A percentile compares a stretch with the other conserved stretches of the same genome.
These are phyloP conservation scores for Asterochloris sp. DNA, from an alignment of 139 green algal genomes.

Conservation along the genomic window DNA sequence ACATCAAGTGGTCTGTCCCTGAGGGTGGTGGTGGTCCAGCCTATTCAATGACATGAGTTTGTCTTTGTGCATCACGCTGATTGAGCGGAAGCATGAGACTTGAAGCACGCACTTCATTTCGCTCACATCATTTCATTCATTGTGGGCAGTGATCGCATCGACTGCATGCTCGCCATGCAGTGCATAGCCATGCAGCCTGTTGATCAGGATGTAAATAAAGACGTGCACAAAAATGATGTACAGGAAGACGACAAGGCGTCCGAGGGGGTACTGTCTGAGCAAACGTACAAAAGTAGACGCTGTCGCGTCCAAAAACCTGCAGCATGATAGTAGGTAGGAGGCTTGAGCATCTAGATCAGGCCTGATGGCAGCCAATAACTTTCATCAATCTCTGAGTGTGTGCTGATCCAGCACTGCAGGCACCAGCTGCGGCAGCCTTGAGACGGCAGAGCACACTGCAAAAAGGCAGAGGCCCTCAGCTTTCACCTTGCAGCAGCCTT, in stretches of 20 bases:
- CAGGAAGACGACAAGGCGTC: constrained; percentile 53
- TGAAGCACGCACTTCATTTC: too few relatives aligned
- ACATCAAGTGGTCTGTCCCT: constrained; percentile 90
- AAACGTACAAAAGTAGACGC: constrained; percentile 40
- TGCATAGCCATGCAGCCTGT: constrained; percentile 44
- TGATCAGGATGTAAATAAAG: constrained; percentile 68
- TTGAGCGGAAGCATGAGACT: too few relatives aligned
- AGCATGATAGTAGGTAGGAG: neutral
- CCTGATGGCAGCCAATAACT: neutral
- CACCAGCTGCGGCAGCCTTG: neutral
- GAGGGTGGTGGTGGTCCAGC: constrained; percentile 86
- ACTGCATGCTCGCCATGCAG: neutral
- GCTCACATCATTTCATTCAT: too few relatives aligned
- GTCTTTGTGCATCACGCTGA: neutral
- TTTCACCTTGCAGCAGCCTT: constrained; percentile 32
- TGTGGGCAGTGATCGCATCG: too few relatives aligned
- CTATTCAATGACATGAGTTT: constrained; percentile 71
- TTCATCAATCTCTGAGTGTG: neutral
- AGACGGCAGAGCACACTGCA: neutral
- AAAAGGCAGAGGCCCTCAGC: neutral
- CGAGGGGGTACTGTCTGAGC: constrained; percentile 72
- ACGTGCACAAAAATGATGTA: constrained; percentile 72
- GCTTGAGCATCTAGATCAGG: neutral
- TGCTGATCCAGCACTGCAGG: neutral
- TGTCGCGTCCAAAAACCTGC: constrained; percentile 36